Percentiles rank a stretch among this genome's conserved stretches.
These are phyloP conservation scores for Porpolomopsis calyptriformis DNA, from an alignment of 768 basidiomycete species.

Conservation along the genomic window DNA sequence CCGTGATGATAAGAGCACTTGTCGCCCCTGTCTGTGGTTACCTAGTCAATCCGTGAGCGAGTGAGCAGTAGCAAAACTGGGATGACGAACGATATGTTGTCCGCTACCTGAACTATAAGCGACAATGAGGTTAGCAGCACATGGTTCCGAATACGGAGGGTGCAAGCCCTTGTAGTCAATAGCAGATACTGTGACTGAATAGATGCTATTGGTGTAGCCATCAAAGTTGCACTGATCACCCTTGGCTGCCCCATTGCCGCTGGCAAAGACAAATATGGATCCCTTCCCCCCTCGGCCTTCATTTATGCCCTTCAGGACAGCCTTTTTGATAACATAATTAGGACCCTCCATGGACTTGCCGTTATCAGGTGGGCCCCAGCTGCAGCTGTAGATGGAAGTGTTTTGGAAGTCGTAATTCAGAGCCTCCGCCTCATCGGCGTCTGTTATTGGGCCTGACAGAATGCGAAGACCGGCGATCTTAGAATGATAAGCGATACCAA, in stretches of 20 bases:
- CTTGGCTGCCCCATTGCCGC: slow-evolving; percentile 84
- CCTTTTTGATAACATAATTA: slow-evolving; percentile 81
- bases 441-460: slow-evolving; percentile 87
- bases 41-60: slow-evolving; percentile 34
- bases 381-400: slow-evolving; percentile 90
- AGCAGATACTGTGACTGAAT: slow-evolving; percentile 92
- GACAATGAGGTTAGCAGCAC: slow-evolving; percentile 93
- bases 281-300: slow-evolving; percentile 85
- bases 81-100: slow-evolving; percentile 71
- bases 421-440: slow-evolving; percentile 89
- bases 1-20: slow-evolving; percentile 78
- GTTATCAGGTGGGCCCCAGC: slow-evolving; percentile 97
- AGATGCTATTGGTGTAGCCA: slow-evolving; percentile 97
- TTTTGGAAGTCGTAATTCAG: slow-evolving; percentile 92
- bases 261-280: slow-evolving; percentile 92
- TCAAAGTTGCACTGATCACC: slow-evolving; percentile 99
- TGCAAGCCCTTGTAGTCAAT: slow-evolving; percentile 89
- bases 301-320: slow-evolving; percentile 87
- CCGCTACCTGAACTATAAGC: slow-evolving; percentile 94
- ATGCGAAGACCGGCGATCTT: slow-evolving; percentile 93
- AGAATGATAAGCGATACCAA: slow-evolving; percentile 87
- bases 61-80: slow-evolving; percentile 2
- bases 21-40: slow-evolving; percentile 89
- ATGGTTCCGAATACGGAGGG: slow-evolving; percentile 96
- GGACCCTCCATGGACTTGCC: slow-evolving; percentile 93